phyloP scores from a whole-genome alignment of 352 stramenopile genomes.

The Phytophthora lateralis region DNA sequence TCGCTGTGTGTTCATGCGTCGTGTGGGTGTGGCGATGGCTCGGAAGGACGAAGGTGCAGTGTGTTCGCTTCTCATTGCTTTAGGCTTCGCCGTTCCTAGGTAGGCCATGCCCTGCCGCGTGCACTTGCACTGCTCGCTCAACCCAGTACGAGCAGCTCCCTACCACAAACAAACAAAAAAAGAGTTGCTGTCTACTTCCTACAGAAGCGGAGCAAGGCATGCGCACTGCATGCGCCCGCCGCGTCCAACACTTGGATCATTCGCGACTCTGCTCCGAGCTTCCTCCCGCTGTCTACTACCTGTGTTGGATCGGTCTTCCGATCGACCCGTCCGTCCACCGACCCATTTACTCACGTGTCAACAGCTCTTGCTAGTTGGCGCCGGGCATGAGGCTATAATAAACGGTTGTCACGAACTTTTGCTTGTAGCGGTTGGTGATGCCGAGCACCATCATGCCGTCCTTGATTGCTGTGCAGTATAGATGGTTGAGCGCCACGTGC shows the following conservation, averaged over 20 bases:
- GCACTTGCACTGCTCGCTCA: constrained; percentile 14
- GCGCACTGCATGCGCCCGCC: constrained; percentile 37
- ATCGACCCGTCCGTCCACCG: constrained; percentile 8
- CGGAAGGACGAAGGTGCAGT: constrained; percentile 28
- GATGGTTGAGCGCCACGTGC: constrained; percentile 99
- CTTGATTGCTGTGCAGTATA: constrained; percentile 99
- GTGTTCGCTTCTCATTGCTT: constrained; percentile 40
- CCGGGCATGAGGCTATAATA: constrained; percentile 96
- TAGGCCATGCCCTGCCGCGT: constrained; percentile 33
- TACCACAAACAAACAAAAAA: constrained; percentile 33
- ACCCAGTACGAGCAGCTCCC: constrained; percentile 28
- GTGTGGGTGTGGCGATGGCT: constrained; percentile 21
- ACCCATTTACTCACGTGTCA: constrained; percentile 1
- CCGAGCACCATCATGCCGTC: constrained; percentile 99
- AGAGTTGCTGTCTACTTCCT: constrained; percentile 39
- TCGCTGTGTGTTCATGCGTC: constrained; percentile 27
- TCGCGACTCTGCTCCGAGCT: constrained; percentile 33
- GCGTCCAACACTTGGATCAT: constrained; percentile 52
- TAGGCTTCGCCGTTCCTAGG: constrained; percentile 41
- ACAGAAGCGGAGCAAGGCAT: constrained; percentile 34
- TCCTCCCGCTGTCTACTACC: constrained; percentile 32
- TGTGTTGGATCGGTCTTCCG: constrained; percentile 1
- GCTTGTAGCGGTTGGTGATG: constrained; percentile 97
- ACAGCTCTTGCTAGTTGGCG: constrained; percentile 59
- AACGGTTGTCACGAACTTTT: constrained; percentile 98